Percentiles rank a stretch among this genome's conserved stretches.
These are phyloP conservation scores for Entomortierella lignicola DNA, from an alignment of 192 early-diverging fungal genomes.

Conservation along the genomic window DNA sequence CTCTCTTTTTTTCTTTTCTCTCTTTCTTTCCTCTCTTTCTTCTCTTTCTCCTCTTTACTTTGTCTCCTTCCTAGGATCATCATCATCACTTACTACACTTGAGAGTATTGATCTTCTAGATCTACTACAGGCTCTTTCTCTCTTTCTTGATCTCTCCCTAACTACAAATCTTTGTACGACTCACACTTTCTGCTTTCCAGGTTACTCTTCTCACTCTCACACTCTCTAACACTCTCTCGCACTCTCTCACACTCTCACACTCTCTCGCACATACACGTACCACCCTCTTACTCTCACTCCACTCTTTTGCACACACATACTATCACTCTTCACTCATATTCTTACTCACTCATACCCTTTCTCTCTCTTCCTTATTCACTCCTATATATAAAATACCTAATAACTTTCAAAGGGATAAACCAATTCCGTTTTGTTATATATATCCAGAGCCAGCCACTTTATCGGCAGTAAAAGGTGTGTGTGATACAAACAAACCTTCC, in stretches of 20 bases:
- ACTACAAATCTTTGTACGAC: background rate
- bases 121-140: too few species aligned
- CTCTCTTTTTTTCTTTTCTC: background rate
- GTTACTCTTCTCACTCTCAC: background rate
- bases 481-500: too few species aligned
- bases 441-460: too few species aligned
- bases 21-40: conserved; percentile 8
- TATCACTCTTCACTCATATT: background rate
- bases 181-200: background rate
- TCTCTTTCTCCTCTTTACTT: background rate
- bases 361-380: background rate
- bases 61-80: background rate
- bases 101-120: conserved; percentile 4
- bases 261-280: background rate
- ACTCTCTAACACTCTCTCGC: background rate
- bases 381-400: too few species aligned
- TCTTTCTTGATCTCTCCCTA: background rate
- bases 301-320: background rate
- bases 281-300: background rate
- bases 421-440: background rate
- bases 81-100: background rate
- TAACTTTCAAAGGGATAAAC: background rate
- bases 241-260: background rate
- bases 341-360: background rate
- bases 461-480: too few species aligned